phyloP scores from a whole-genome alignment of 176 grass and related monocot genomes.

The Olyra latifolia region DNA sequence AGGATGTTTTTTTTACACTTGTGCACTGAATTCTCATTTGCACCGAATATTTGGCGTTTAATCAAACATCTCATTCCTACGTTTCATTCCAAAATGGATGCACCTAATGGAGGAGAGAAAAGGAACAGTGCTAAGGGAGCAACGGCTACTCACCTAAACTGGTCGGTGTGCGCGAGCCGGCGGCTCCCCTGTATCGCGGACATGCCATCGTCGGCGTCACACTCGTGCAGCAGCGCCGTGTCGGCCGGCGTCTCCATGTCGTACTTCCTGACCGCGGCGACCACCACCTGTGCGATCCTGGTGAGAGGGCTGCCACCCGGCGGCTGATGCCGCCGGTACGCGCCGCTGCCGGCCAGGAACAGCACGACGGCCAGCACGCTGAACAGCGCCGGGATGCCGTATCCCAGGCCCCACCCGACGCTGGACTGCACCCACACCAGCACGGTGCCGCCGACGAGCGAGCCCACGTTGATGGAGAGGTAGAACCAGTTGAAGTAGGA shows the following conservation, averaged over 20 bases:
- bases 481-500: constrained; percentile 81
- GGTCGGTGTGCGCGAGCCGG: constrained; percentile 48
- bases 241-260: constrained; percentile 22
- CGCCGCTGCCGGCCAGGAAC: constrained; percentile 21
- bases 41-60: too few relatives aligned
- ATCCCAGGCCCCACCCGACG: constrained; percentile 44
- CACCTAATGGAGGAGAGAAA: not conserved
- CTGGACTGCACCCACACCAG: constrained; percentile 58
- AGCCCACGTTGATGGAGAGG: constrained; percentile 41
- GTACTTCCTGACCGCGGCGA: constrained; percentile 38
- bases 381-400: constrained; percentile 42
- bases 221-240: constrained; percentile 38
- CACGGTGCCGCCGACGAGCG: constrained; percentile 46
- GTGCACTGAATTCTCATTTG: too few relatives aligned
- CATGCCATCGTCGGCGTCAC: constrained; percentile 33
- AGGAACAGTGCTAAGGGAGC: not conserved
- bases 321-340: constrained; percentile 38
- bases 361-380: constrained; percentile 15
- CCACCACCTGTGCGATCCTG: constrained; percentile 53
- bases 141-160: constrained; percentile 41
- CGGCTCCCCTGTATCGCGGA: constrained; percentile 62
- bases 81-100: too few relatives aligned
- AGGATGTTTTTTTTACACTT: too few relatives aligned
- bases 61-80: too few relatives aligned
- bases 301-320: constrained; percentile 46